Percentiles rank a stretch among this genome's conserved stretches.
These are phyloP conservation scores for Carex pumila DNA, from an alignment of 176 grass and related monocot species.

Conservation along the genomic window DNA sequence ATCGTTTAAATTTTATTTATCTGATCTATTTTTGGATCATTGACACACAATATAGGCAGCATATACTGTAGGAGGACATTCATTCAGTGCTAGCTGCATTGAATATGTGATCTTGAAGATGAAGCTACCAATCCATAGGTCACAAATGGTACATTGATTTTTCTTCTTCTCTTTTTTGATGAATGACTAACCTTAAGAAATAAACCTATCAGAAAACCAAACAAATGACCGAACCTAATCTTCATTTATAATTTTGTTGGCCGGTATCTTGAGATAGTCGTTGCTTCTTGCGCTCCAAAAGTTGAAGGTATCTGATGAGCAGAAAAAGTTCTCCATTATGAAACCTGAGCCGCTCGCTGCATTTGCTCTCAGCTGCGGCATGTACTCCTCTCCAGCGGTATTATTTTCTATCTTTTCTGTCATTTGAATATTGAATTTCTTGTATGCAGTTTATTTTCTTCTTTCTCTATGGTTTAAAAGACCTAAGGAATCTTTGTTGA, in stretches of 20 bases:
- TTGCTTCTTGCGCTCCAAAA: conserved; percentile 88
- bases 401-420: background rate
- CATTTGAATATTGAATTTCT: conserved; percentile 9
- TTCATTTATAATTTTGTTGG: conserved; percentile 4
- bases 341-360: conserved; percentile 57
- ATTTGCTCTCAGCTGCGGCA: conserved; percentile 86
- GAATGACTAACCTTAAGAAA: background rate
- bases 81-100: conserved; percentile 85
- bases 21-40: background rate
- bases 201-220: background rate
- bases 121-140: conserved; percentile 72
- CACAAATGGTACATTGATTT: conserved; percentile 62
- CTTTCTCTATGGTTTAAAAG: background rate
- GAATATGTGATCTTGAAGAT: conserved; percentile 88
- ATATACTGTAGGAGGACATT: conserved; percentile 73
- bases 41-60: conserved; percentile 42
- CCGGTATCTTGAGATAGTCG: conserved; percentile 40
- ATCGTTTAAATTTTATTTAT: background rate
- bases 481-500: background rate
- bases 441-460: background rate
- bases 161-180: background rate
- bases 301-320: conserved; percentile 76
- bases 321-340: conserved; percentile 65
- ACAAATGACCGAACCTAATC: background rate
- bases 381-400: conserved; percentile 79